Evolutionary conservation across 2,329 filamentous ascomycete species (phyloP).

Genomic region (Fusarium sp.): DNA sequence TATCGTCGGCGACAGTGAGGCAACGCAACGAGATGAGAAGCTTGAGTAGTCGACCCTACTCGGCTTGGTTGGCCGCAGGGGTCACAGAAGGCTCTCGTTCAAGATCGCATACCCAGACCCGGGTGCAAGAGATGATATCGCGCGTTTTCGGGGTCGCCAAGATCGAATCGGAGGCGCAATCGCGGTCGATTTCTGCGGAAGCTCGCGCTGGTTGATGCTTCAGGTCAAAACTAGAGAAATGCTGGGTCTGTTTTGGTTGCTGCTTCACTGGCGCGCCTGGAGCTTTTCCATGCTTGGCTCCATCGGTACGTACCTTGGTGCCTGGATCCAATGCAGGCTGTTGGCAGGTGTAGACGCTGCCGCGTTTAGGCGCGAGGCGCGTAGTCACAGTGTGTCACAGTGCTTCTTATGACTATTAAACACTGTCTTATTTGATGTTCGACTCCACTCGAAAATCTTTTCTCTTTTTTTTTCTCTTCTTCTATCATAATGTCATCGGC

Average conservation of each 20-base stretch:
- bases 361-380: slow-evolving; percentile 30
- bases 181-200: slow-evolving; percentile 15
- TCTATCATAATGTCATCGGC: slow-evolving; percentile 80
- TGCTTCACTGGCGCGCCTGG: slow-evolving; percentile 40
- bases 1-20: neutral
- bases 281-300: slow-evolving; percentile 11
- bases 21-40: slow-evolving; percentile 7
- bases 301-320: slow-evolving; percentile 34
- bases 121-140: slow-evolving; percentile 11
- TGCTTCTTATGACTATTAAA: neutral
- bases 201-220: slow-evolving; percentile 33
- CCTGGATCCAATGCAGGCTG: slow-evolving; percentile 2
- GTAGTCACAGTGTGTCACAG: slow-evolving; percentile 23
- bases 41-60: slow-evolving; percentile 40
- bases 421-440: slow-evolving; percentile 42
- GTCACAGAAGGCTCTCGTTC: slow-evolving; percentile 37
- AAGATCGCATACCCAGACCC: slow-evolving; percentile 37
- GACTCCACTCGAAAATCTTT: slow-evolving; percentile 43
- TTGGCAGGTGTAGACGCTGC: neutral
- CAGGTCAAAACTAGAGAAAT: slow-evolving; percentile 36
- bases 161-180: slow-evolving; percentile 7
- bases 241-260: slow-evolving; percentile 41
- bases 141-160: slow-evolving; percentile 14
- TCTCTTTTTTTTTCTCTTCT: slow-evolving; percentile 47
- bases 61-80: slow-evolving; percentile 41